phyloP scores from a whole-genome alignment of 2,329 filamentous ascomycete genomes.

The Cadophora sp. region DNA sequence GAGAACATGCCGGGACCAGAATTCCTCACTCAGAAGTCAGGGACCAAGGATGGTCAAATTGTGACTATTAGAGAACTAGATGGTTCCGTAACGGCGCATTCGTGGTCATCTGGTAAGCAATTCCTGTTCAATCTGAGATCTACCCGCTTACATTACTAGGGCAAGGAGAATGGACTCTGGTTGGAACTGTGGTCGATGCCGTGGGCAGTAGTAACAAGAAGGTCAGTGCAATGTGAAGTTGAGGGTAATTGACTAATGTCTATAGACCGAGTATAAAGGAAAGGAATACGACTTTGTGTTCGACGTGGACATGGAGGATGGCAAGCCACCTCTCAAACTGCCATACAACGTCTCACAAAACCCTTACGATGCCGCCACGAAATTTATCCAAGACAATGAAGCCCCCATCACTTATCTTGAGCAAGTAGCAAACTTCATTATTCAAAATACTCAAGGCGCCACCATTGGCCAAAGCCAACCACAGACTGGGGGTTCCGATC shows the following conservation, averaged over 20 bases:
- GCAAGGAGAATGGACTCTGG: slow-evolving; percentile 80
- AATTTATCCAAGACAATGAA: slow-evolving; percentile 89
- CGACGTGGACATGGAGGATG: slow-evolving; percentile 94
- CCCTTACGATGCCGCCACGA: slow-evolving; percentile 88
- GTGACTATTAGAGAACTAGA: slow-evolving; percentile 87
- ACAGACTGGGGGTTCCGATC: slow-evolving; percentile 60
- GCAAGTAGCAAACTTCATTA: slow-evolving; percentile 91
- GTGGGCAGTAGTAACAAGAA: slow-evolving; percentile 83
- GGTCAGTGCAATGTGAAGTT: slow-evolving; percentile 41
- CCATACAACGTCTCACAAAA: slow-evolving; percentile 93
- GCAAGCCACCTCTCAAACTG: slow-evolving; percentile 90
- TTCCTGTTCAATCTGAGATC: background rate
- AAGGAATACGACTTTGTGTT: slow-evolving; percentile 97
- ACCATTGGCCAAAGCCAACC: slow-evolving; percentile 71
- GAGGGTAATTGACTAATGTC: background rate
- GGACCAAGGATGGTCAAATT: slow-evolving; percentile 96
- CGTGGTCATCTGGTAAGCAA: slow-evolving; percentile 69
- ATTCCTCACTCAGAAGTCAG: slow-evolving; percentile 80
- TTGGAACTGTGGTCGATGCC: slow-evolving; percentile 93
- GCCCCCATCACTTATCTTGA: slow-evolving; percentile 88
- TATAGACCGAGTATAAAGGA: slow-evolving; percentile 69
- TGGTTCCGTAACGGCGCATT: slow-evolving; percentile 83
- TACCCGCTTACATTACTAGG: slow-evolving; percentile 40
- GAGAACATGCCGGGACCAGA: slow-evolving; percentile 89
- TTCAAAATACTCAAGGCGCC: slow-evolving; percentile 86